A percentile compares a stretch with the other conserved stretches of the same genome.
Evolutionary conservation across 2,329 filamentous ascomycete genomes (phyloP).

Genomic region (Pseudodiploospora longispora): DNA sequence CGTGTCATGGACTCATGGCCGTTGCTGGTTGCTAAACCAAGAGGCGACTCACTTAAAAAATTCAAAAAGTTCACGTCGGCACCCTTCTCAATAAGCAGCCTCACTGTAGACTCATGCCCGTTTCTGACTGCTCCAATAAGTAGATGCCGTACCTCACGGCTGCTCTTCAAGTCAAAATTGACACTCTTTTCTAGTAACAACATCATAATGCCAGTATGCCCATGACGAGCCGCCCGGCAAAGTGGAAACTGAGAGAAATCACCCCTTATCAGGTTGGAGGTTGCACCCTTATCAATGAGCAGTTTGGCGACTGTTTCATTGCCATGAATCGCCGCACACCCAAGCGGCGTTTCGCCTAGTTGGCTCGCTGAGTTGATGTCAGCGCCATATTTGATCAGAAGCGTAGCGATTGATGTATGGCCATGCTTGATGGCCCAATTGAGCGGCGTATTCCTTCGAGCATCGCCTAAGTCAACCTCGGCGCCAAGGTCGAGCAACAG

Average conservation of each 20-base stretch:
- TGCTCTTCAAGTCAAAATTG: background rate
- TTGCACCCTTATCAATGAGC: conserved; percentile 1
- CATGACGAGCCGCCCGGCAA: background rate
- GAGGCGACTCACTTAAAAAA: background rate
- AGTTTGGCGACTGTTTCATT: background rate
- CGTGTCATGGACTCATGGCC: background rate
- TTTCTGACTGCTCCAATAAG: background rate
- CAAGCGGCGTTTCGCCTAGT: background rate
- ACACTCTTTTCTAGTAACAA: background rate
- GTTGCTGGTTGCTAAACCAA: background rate
- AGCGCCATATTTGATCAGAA: background rate
- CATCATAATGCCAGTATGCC: background rate
- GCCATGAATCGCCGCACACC: no score
- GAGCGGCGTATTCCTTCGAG: background rate
- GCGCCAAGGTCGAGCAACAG: conserved; percentile 2
- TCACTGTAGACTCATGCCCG: background rate
- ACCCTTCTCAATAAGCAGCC: background rate
- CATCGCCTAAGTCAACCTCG: background rate
- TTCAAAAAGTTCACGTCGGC: background rate
- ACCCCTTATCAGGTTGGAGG: no score
- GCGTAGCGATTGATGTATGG: background rate
- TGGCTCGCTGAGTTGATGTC: no score
- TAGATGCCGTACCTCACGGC: background rate
- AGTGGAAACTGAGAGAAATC: no score
- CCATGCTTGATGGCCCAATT: background rate